Evolutionary conservation across 2,329 filamentous ascomycete genomes (phyloP).

Genomic region (Beauveria sp.): DNA sequence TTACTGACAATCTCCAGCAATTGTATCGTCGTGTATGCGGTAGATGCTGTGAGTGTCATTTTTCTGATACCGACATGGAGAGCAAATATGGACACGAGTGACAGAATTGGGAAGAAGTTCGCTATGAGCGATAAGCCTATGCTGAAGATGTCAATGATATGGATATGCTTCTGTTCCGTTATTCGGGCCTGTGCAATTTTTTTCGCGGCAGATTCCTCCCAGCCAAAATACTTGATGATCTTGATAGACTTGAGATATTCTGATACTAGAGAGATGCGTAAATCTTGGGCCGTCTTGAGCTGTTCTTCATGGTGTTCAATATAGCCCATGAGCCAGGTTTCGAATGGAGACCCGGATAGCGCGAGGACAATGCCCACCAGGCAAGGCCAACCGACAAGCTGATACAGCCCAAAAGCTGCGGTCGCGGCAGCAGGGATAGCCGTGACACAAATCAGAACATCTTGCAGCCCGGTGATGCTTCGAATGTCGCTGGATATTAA

Average conservation of each 20-base stretch:
- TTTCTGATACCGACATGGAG: constrained; percentile 41
- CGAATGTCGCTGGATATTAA: constrained; percentile 53
- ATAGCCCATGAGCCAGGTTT: constrained; percentile 38
- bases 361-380: constrained; percentile 42
- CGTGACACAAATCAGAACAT: constrained; percentile 38
- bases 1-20: constrained; percentile 46
- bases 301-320: constrained; percentile 42
- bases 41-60: constrained; percentile 43
- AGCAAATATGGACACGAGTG: constrained; percentile 46
- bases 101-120: constrained; percentile 38
- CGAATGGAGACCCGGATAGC: constrained; percentile 38
- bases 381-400: constrained; percentile 47
- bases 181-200: constrained; percentile 41
- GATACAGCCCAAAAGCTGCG: constrained; percentile 43
- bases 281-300: constrained; percentile 46
- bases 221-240: constrained; percentile 54
- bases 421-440: constrained; percentile 33
- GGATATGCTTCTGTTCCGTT: constrained; percentile 45
- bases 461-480: constrained; percentile 42
- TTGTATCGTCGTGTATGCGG: constrained; percentile 48
- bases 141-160: constrained; percentile 43
- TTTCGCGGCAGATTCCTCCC: constrained; percentile 46
- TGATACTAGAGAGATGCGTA: constrained; percentile 48
- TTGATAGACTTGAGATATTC: constrained; percentile 51
- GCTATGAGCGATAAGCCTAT: constrained; percentile 37